Percentiles rank a stretch among this genome's conserved stretches.
These are phyloP conservation scores for Lachnellula hyalina DNA, from an alignment of 2,329 filamentous ascomycete genomes.

Conservation along the genomic window DNA sequence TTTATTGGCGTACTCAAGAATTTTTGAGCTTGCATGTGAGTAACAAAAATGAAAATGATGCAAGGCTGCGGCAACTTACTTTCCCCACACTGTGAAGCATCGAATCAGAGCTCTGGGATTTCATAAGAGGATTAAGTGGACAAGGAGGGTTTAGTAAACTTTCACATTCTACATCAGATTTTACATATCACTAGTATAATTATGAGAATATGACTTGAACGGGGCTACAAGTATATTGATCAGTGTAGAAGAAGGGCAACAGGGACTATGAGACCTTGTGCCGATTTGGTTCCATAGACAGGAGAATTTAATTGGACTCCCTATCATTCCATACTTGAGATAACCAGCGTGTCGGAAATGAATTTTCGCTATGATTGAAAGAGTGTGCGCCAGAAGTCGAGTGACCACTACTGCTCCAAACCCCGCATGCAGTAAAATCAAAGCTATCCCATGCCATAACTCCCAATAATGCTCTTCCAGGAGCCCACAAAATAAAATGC, in stretches of 20 bases:
- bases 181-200: no score
- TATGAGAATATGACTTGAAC: no score
- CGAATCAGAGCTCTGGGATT: conserved; percentile 1
- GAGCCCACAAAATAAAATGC: conserved; percentile 19
- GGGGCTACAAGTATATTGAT: no score
- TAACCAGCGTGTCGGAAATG: not conserved
- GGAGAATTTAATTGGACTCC: not conserved
- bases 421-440: conserved; percentile 22
- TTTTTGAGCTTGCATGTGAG: conserved; percentile 8
- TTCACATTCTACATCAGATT: no score
- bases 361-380: conserved; percentile 14
- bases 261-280: no score
- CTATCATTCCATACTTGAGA: not conserved
- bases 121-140: not conserved
- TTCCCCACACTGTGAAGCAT: conserved; percentile 4
- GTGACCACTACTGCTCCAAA: conserved; percentile 5
- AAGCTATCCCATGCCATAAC: conserved; percentile 17
- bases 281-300: not conserved
- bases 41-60: not conserved
- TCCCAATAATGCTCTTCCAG: conserved; percentile 23
- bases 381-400: conserved; percentile 24
- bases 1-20: not conserved
- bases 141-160: no score
- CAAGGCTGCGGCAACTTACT: conserved; percentile 4
- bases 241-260: no score